These are phyloP conservation scores for Neofusicoccum sp. DNA, from an alignment of 2,329 filamentous ascomycete species.

Conservation along the genomic window DNA sequence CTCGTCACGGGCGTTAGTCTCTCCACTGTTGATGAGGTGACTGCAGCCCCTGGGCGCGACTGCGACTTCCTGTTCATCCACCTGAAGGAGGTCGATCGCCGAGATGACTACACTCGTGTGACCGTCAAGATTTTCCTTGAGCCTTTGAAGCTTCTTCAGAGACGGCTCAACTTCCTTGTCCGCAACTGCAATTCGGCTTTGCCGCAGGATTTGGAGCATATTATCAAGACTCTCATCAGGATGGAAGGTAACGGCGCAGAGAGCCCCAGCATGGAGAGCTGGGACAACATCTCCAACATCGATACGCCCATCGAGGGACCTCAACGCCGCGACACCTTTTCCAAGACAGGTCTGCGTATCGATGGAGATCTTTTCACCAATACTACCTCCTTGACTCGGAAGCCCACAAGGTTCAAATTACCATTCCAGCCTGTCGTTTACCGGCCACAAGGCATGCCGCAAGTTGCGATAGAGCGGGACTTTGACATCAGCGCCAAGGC, in stretches of 20 bases:
- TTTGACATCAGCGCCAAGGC: conserved; percentile 93
- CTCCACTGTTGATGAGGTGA: conserved; percentile 80
- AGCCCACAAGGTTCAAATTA: conserved; percentile 72
- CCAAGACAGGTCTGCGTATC: conserved; percentile 59
- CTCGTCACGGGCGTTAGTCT: conserved; percentile 76
- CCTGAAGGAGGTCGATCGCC: conserved; percentile 60
- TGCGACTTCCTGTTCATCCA: conserved; percentile 93
- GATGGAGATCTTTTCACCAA: conserved; percentile 60
- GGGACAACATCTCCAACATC: conserved; percentile 72
- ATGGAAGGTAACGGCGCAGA: conserved; percentile 64
- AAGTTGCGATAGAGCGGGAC: conserved; percentile 71
- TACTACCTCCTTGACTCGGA: conserved; percentile 35
- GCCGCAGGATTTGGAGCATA: conserved; percentile 64
- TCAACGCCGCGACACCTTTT: conserved; percentile 24
- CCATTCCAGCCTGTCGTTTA: conserved; percentile 79
- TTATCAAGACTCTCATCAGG: conserved; percentile 70
- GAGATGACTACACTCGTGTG: conserved; percentile 65
- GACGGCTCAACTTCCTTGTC: conserved; percentile 80
- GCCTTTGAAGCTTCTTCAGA: conserved; percentile 76
- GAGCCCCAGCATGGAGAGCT: conserved; percentile 80
- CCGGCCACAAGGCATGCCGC: conserved; percentile 77
- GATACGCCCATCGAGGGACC: conserved; percentile 58
- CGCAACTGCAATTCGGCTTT: conserved; percentile 74
- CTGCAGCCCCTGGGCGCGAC: conserved; percentile 81
- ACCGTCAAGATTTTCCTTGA: conserved; percentile 93